Evolutionary conservation across 2,329 filamentous ascomycete species (phyloP), one percentile per base, ranked within the genome.

Genomic region (Clarireedia hainanense): DNA sequence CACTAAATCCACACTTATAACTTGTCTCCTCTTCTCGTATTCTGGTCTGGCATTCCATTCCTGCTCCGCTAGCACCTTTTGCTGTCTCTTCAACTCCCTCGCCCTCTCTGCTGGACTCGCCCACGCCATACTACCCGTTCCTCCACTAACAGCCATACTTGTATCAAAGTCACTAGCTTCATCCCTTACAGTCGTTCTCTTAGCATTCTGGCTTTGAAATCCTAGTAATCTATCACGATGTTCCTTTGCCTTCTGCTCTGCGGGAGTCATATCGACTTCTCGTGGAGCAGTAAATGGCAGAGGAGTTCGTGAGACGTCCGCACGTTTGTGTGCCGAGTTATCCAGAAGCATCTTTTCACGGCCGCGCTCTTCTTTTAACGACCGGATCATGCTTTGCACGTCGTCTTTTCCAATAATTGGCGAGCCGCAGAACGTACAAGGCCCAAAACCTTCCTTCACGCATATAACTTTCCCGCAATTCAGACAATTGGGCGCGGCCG

Each of bases 391-490:
- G 36, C 80, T 83, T 65, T 95, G 86, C 9, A 96, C 82, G 54
- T 97, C 91, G 3, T 80, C 74, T 0, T 81, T 69, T 30, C 79
- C 85, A 6, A 99, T 75, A 0, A 99, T 75, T 0, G 89, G 83
- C 0, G 80, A 77, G 0, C 84, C 84, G 73, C 94, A 99, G 67
- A 89, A 96, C 0, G 92, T 96, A 70, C 94, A 99, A 0, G 92
- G 92, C 0, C 92, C 92, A 0, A 97, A 77, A 0, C 94, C 94
- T 71, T 99, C 91, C 66, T 94, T 91, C 24, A 95, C 83, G 69
- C 94, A 99, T 54, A 97, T 86, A 12, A 99, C 90, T 70, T 97
- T 97, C 57, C 94, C 94, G 65, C 94, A 99, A 46, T 80, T 85
- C 15, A 95, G 74, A 68, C 94, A 99, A 69, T 97, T 99, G 0